Percentiles rank a stretch among this genome's conserved stretches.
phyloP scores from a whole-genome alignment of 2,329 filamentous ascomycete genomes.

The Alternaria longipes region DNA sequence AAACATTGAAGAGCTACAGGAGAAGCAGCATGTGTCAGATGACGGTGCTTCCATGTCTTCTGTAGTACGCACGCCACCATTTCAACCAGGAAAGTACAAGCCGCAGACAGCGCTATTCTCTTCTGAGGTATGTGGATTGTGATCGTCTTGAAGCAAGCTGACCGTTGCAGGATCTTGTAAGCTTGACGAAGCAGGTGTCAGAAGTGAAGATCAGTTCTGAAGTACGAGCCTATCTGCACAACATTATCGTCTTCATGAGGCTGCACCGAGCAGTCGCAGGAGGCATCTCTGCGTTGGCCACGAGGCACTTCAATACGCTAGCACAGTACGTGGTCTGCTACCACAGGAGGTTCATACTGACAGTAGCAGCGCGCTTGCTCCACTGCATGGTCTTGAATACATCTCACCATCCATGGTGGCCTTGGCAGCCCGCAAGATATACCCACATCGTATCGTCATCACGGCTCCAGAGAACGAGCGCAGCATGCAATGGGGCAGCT shows the following conservation, averaged over 20 bases:
- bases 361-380: constrained; percentile 70
- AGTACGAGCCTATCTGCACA: constrained; percentile 83
- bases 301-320: constrained; percentile 76
- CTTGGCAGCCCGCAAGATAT: constrained; percentile 86
- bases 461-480: constrained; percentile 76
- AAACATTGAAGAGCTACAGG: constrained; percentile 71
- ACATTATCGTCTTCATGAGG: constrained; percentile 86
- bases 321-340: constrained; percentile 57
- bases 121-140: constrained; percentile 53
- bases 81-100: constrained; percentile 23
- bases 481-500: constrained; percentile 93
- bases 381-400: constrained; percentile 81
- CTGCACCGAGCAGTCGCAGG: constrained; percentile 84
- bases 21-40: constrained; percentile 29
- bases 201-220: constrained; percentile 75
- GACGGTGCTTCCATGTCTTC: constrained; percentile 49
- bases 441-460: constrained; percentile 82
- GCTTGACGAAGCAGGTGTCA: constrained; percentile 67
- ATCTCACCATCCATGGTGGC: constrained; percentile 84
- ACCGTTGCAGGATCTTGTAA: constrained; percentile 60
- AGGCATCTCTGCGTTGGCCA: constrained; percentile 80
- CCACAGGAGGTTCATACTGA: constrained; percentile 35
- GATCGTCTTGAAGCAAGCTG: not conserved
- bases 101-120: constrained; percentile 50
- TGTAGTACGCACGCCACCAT: constrained; percentile 46